Evolutionary conservation across 208 protist genomes (phyloP).

Genomic region (Trypanosoma caninum): DNA sequence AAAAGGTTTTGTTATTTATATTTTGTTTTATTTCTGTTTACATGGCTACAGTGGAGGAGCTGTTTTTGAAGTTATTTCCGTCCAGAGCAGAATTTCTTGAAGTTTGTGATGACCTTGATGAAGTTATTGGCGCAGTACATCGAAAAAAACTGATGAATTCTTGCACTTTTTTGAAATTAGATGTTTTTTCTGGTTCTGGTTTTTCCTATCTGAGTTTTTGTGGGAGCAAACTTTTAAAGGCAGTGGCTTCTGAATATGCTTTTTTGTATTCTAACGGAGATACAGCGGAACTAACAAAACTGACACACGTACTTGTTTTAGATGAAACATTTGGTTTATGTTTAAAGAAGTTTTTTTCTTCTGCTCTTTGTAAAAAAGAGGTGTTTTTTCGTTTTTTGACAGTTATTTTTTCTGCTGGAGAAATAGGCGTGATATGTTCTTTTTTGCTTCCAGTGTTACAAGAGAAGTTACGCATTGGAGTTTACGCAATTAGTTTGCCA

Average conservation of each 20-base stretch:
- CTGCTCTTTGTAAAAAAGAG: neutral
- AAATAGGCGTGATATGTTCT: constrained; percentile 14
- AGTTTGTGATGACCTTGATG: constrained; percentile 20
- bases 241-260: constrained; percentile 43
- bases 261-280: constrained; percentile 19
- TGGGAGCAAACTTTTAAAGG: constrained; percentile 39
- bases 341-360: constrained; percentile 13
- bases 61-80: constrained; percentile 22
- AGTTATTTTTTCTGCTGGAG: constrained; percentile 23
- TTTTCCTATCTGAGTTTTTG: constrained; percentile 1
- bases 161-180: no score
- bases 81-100: neutral
- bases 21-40: neutral
- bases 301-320: constrained; percentile 28
- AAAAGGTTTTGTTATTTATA: no score
- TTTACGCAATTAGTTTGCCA: constrained; percentile 10
- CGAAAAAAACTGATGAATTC: neutral
- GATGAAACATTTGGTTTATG: constrained; percentile 15
- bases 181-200: no score
- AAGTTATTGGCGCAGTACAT: constrained; percentile 16
- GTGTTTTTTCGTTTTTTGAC: constrained; percentile 26
- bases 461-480: neutral
- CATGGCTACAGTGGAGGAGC: constrained; percentile 2
- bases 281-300: constrained; percentile 30
- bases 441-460: constrained; percentile 30